Conservation (phyloP, 495 filamentous ascomycete species). For the Aspergillus avenaceus region DNA sequence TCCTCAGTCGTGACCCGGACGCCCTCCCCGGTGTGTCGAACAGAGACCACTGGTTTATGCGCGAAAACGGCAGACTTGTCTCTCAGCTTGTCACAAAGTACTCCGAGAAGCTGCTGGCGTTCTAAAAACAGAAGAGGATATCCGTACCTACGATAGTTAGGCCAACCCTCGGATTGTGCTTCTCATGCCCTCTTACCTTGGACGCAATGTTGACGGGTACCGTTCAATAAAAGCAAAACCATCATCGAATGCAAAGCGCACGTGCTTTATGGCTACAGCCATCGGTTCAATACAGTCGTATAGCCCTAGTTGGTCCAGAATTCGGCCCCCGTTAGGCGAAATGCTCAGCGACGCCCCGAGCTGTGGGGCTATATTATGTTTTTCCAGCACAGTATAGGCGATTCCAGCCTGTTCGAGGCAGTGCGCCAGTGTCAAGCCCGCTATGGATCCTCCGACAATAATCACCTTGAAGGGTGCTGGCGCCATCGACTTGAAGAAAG, state of each 20-base stretch:
- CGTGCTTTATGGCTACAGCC: slow-evolving; percentile 10
- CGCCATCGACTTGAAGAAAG: neutral
- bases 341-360: slow-evolving; percentile 35
- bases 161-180: neutral
- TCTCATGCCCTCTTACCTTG: slow-evolving; percentile 5
- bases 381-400: slow-evolving; percentile 48
- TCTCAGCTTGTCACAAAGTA: slow-evolving; percentile 15
- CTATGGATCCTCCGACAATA: neutral
- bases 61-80: slow-evolving; percentile 9
- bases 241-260: slow-evolving; percentile 11
- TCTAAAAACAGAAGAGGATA: slow-evolving; percentile 25
- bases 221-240: slow-evolving; percentile 10
- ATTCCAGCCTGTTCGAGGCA: slow-evolving; percentile 38
- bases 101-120: slow-evolving; percentile 24
- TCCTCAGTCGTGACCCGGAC: slow-evolving; percentile 7
- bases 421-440: slow-evolving; percentile 26
- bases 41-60: slow-evolving; percentile 9
- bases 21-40: neutral
- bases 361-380: slow-evolving; percentile 29
- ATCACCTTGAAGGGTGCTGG: neutral
- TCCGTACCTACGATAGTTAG: slow-evolving; percentile 11
- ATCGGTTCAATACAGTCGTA: slow-evolving; percentile 23
- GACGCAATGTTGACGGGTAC: neutral
- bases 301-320: slow-evolving; percentile 47
- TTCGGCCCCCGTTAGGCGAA: slow-evolving; percentile 30